These are phyloP conservation scores for Lotus japonicus DNA, from an alignment of 306 rosid genomes.

Conservation along the genomic window DNA sequence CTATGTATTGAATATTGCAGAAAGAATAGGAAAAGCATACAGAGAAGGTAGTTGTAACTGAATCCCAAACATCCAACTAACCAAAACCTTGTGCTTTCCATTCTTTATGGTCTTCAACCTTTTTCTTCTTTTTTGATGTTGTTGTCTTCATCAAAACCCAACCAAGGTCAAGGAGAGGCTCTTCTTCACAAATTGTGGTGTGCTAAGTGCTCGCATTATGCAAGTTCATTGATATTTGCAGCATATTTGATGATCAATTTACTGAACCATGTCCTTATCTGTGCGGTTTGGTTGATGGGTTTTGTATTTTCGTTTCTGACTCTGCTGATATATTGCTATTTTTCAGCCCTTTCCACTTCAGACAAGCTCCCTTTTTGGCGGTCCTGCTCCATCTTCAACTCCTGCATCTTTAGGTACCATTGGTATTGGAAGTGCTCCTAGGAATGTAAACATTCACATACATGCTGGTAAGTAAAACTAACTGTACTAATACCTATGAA, in stretches of 20 bases:
- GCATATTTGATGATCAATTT: constrained; percentile 3
- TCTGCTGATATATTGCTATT: constrained; percentile 16
- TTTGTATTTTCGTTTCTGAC: constrained; percentile 8
- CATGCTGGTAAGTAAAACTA: constrained; percentile 68
- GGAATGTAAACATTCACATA: constrained; percentile 92
- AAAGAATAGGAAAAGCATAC: too few species aligned
- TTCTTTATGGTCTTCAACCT: too few species aligned
- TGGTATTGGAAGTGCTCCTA: constrained; percentile 79
- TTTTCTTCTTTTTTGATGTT: too few species aligned
- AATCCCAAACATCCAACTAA: too few species aligned
- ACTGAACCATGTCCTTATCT: background rate
- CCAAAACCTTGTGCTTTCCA: too few species aligned
- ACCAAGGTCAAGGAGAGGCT: too few species aligned
- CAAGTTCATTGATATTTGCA: background rate
- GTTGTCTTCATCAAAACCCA: too few species aligned
- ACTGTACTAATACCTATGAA: background rate
- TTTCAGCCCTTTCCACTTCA: constrained; percentile 93
- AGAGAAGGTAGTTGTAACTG: too few species aligned
- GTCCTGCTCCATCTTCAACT: constrained; percentile 60
- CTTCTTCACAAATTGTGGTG: too few species aligned
- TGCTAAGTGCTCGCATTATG: background rate
- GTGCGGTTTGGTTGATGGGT: background rate
- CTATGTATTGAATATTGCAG: too few species aligned
- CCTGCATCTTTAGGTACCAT: constrained; percentile 59
- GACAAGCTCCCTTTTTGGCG: constrained; percentile 66